A percentile compares a stretch with the other conserved stretches of the same genome.
Conservation (phyloP, 1,139 yeast genomes). For the Candida freyschussii region DNA sequence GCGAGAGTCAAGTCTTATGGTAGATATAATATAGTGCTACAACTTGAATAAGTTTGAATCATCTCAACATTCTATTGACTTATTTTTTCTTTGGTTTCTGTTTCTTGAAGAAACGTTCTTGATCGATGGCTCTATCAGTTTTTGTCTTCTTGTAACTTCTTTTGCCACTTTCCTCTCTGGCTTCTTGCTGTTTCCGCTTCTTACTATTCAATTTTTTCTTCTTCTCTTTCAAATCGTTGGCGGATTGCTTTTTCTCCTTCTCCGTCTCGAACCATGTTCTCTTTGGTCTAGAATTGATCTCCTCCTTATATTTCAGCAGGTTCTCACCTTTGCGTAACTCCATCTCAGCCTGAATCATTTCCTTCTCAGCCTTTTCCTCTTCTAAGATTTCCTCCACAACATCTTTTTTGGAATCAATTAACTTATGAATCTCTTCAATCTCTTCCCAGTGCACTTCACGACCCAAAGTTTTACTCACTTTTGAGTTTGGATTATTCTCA, state of each 20-base stretch:
- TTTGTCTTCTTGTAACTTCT: slow-evolving; percentile 71
- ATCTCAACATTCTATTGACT: slow-evolving; percentile 2
- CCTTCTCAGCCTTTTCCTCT: slow-evolving; percentile 88
- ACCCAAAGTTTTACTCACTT: slow-evolving; percentile 61
- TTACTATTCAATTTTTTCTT: slow-evolving; percentile 43
- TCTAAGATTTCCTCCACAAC: slow-evolving; percentile 70
- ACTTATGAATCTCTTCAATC: slow-evolving; percentile 61
- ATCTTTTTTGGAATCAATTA: slow-evolving; percentile 54
- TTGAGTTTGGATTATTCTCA: slow-evolving; percentile 32
- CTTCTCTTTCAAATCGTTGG: slow-evolving; percentile 34
- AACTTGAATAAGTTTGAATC: no score
- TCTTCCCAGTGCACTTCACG: slow-evolving; percentile 84
- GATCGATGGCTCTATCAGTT: slow-evolving; percentile 50
- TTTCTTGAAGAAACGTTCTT: slow-evolving; percentile 37
- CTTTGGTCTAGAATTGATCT: slow-evolving; percentile 84
- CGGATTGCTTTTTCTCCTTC: slow-evolving; percentile 53
- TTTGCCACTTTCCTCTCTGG: slow-evolving; percentile 34
- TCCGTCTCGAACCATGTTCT: slow-evolving; percentile 95
- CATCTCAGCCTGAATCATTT: slow-evolving; percentile 83
- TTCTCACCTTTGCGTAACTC: slow-evolving; percentile 83
- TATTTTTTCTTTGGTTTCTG: slow-evolving; percentile 28
- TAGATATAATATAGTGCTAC: no score
- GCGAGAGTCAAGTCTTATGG: no score
- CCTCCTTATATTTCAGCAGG: slow-evolving; percentile 70
- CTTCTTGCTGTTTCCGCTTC: slow-evolving; percentile 58